Base-by-base conservation (phyloP, 2,329 filamentous ascomycete species). In the Penicillium vulpinum region DNA sequence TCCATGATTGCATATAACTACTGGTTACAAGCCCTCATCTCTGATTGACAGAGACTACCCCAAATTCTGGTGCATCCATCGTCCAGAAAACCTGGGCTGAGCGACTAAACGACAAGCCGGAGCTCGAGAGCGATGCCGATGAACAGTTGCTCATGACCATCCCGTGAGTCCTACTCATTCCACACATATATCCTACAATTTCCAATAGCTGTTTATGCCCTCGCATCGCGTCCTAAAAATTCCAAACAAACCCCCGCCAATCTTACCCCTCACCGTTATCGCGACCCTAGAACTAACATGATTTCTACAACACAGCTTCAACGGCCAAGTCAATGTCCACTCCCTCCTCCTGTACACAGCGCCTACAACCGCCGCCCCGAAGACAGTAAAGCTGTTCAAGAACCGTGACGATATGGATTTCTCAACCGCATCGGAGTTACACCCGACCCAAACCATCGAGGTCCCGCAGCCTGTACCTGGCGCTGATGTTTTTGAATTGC, bases 131-230 rank as follows among this genome's bases (percentile, higher is more conserved):
- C 70, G 90, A 95, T 71, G 87, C 88, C 0, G 94, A 97, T 72
- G 92, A 96, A 79, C 92, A 99, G 78, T 76, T 99, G n/a, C 79
- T 99, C 54, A 91, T 99, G 82, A 88, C 88, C 61, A 84, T 97
- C 36, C 94, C 94, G 89, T 95, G 78, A 65, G 89, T 60, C 31
- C 10, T 7, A 15, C 38, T 54, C 7, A 31, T n/a, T 41, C 35
- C 16, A 29, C 24, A 29, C 5, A 28, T 4, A 5, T 11, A 18
- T 15, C 0, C 28, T 21, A 51, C 1, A 16, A 35, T 26, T 26
- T 13, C 8, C n/a, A 26, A 38, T 31, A 2, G 26, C 16, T 51
- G 16, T 16, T 45, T 5, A 36, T n/a, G 7, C 36, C 44, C 24
- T 36, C 13, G 31, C 36, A 45, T 24, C 39, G 21, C 21, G 47